Conservation (phyloP, 345 rosid genomes). For the Gossypium herbaceum region DNA sequence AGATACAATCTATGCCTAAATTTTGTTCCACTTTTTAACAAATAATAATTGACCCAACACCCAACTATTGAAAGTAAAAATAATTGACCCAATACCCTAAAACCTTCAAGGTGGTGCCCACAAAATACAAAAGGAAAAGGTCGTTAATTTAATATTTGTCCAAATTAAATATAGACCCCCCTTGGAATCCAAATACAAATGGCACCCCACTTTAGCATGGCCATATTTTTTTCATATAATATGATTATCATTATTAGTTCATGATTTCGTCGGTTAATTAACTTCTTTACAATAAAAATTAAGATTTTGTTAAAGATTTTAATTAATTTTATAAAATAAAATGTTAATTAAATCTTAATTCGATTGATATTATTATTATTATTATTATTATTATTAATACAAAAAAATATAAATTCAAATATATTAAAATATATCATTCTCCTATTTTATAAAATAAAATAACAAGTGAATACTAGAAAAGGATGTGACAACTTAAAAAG, state of each 20-base stretch:
- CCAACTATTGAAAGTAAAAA: too few relatives aligned
- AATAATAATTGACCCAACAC: background rate
- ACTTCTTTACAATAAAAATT: background rate
- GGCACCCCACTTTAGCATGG: background rate
- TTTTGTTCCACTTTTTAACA: background rate
- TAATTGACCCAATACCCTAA: background rate
- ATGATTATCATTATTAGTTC: background rate
- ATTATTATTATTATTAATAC: background rate
- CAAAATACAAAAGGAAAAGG: background rate
- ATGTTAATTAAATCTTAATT: too few relatives aligned
- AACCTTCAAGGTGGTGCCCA: background rate
- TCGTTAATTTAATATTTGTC: background rate
- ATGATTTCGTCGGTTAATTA: background rate
- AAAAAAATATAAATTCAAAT: fast-evolving
- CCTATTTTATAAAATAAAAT: background rate
- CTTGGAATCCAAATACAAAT: background rate
- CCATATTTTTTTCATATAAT: background rate
- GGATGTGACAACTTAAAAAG: background rate
- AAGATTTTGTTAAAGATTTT: background rate
- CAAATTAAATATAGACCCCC: background rate
- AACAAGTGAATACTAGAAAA: background rate
- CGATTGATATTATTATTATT: fast-evolving
- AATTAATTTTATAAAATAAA: too few relatives aligned
- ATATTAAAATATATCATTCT: fast-evolving
- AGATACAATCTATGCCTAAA: background rate